Evolutionary conservation across 495 filamentous ascomycete genomes (phyloP), one percentile per base, ranked within the genome.

Genomic region (Ramalina peruviana): DNA sequence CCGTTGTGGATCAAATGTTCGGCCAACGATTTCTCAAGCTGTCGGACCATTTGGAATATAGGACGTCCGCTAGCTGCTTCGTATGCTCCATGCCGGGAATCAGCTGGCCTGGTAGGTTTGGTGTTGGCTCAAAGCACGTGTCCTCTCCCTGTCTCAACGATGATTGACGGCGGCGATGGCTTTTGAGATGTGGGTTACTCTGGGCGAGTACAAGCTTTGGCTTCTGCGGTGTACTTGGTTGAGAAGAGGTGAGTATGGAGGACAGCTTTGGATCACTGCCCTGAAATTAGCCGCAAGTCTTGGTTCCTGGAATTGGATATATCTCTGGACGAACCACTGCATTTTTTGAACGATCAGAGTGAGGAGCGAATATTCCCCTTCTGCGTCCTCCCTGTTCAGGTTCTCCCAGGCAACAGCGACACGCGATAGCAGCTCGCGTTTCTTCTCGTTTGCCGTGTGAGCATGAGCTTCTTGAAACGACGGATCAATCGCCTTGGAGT

Each of bases 41-140:
- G 52, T 93, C 86, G 1, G 83, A 74, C 92, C 92, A 98, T 20
- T 90, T 76, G 39, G 79, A 72, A 65, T 94, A 97, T 17, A 98
- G 74, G 25, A 94, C 82, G 66, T 96, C 88, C 11, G 85, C 83
- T 23, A 98, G 67, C 62, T 89, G 79, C 60, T 86, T 87, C 49
- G 83, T 85, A 63, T 94, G 87, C 61, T 94, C 88, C 87, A 94
- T 89, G 4, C 87, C 89, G 5, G 80, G 72, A 41, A 75, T 68
- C 20, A 75, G 57, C 48, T 73, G 68, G 15, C 67, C 67, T 6
- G 73, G 72, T 43, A 73, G 55, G 40, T 67, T 69, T 27, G 63
- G 57, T 47, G 67, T 59, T 15, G 65, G 58, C 9, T 66, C 57
- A 49, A 64, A 65, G 30, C 60, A 54, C 20, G 54, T 61, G 20